Base-by-base conservation (phyloP, 805 yeast genomes). In the Saturnispora hagleri region DNA sequence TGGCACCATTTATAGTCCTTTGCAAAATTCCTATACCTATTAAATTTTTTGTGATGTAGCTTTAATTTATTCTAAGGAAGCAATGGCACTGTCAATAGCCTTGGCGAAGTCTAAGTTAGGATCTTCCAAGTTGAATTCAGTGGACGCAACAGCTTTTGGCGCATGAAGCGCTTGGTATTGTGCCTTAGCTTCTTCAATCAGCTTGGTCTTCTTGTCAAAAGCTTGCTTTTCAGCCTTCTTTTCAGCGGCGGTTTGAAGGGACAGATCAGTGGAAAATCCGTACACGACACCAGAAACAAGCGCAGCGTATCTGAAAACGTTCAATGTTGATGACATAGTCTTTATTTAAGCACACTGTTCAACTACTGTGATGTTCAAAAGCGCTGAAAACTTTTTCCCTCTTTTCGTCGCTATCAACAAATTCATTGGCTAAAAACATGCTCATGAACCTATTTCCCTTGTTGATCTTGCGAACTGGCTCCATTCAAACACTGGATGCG, bases 281-380 rank as follows among this genome's bases (percentile, higher is more conserved):
- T 87, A 88, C 56, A 80, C 76, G 53, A 90, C 74, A 70, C 99
- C 99, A 60, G 88, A 80, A 51, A 86, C 91, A 60, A 91, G 79
- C 51, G 95, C 84, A 60, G 95, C 75, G 83, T 93, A 91, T 83
- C 98, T 88, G 67, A 90, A 80, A 65, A 90, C 89, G 85, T 86
- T 55, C 43, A 35, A 28, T 15, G 44, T 44, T 22, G 48, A 33
- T 28, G 26, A 22, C 36, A 38, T 20, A 7, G 6, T 38, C 42
- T 38, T 38, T 38, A 18, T 27, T 38, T 38, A 20, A 38, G 24
- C 34, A 31, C 34, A 31, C 34, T 18, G 42, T 35, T 35, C 20
- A 9, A 36, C 35, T 15, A 17, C 18, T 35, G 42, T 38, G 17
- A 28, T 28, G 13, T 22, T 24, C 13, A n/a, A 41, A 40, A 41